Base-by-base conservation (phyloP, 208 protist genomes). In the Phytomonas serpens region DNA sequence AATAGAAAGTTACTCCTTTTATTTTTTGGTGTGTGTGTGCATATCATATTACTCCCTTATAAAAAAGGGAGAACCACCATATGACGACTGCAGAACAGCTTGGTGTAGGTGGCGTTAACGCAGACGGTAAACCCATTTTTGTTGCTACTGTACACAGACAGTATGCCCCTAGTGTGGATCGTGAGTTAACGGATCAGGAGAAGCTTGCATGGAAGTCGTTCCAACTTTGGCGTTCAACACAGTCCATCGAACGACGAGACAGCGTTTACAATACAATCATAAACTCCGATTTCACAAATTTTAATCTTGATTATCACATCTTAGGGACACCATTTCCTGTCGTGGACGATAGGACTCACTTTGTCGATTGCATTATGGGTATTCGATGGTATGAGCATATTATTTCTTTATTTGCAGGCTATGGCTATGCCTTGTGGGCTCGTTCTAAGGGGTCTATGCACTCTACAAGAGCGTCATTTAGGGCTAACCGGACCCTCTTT, bases 141-240 rank as follows among this genome's bases (percentile, higher is more conserved):
- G 81, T 93, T 27, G 85, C 88, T n/a, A 87, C 82, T 11, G 83
- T 90, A 36, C 88, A 93, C 79, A 90, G 84, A 27, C 78, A 77
- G 57, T 94, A 89, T 42, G 68, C 85, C 16, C 70, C 86, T 9
- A 87, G 78, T 34, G 75, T 68, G 9, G 80, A 96, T 23, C 81
- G 87, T 57, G 84, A 93, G 64, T 81, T 96, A 34, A 92, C 87
- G 0, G 89, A 96, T 51, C 86, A 94, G 76, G 86, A 96, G 78
- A 71, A 92, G 72, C 78, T 96, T 16, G 86, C 86, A 40, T 94
- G 88, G 89, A 96, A 94, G 79, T 88, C 87, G 13, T 96, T 93
- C 67, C 86, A 94, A 81, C 79, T 96, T 4, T 96, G 88, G 86
- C 85, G 87, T 34, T 81, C 87, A 2, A 87, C 88, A 11, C 75